phyloP scores from a whole-genome alignment of 495 filamentous ascomycete species.

The Penicillium diatomitis region DNA sequence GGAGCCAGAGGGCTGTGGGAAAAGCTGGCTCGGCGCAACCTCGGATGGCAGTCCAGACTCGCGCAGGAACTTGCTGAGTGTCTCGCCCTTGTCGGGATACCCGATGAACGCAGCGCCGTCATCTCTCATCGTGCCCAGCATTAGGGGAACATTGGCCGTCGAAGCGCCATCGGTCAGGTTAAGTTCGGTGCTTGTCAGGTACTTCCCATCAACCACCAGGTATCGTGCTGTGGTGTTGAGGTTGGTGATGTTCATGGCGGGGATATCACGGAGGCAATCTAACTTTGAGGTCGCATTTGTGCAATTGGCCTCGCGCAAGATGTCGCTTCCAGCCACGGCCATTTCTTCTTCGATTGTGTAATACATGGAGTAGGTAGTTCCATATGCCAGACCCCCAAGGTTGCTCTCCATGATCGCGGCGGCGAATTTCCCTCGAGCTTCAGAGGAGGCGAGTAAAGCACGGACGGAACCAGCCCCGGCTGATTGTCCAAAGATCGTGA shows the following conservation, averaged over 20 bases:
- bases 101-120: slow-evolving; percentile 19
- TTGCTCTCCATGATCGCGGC: slow-evolving; percentile 36
- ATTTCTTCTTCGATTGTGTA: slow-evolving; percentile 30
- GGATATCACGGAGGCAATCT: slow-evolving; percentile 35
- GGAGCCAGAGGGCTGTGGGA: slow-evolving; percentile 10
- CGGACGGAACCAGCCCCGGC: slow-evolving; percentile 40
- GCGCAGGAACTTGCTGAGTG: slow-evolving; percentile 6
- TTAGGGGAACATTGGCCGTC: slow-evolving; percentile 11
- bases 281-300: slow-evolving; percentile 16
- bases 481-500: slow-evolving; percentile 47
- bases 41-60: slow-evolving; percentile 3
- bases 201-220: slow-evolving; percentile 15
- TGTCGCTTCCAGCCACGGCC: slow-evolving; percentile 12
- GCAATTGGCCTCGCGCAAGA: slow-evolving; percentile 27
- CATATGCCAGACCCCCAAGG: slow-evolving; percentile 38
- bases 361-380: slow-evolving; percentile 40
- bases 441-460: slow-evolving; percentile 18
- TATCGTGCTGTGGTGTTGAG: slow-evolving; percentile 11
- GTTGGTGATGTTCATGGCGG: slow-evolving; percentile 21
- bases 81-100: slow-evolving; percentile 8
- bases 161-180: slow-evolving; percentile 3
- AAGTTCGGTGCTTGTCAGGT: slow-evolving; percentile 7
- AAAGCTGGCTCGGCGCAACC: slow-evolving; percentile 4
- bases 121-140: slow-evolving; percentile 15
- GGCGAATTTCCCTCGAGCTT: slow-evolving; percentile 31